Conservation (phyloP, 2,329 filamentous ascomycete species). For the Allantophomopsis cytisporea region DNA sequence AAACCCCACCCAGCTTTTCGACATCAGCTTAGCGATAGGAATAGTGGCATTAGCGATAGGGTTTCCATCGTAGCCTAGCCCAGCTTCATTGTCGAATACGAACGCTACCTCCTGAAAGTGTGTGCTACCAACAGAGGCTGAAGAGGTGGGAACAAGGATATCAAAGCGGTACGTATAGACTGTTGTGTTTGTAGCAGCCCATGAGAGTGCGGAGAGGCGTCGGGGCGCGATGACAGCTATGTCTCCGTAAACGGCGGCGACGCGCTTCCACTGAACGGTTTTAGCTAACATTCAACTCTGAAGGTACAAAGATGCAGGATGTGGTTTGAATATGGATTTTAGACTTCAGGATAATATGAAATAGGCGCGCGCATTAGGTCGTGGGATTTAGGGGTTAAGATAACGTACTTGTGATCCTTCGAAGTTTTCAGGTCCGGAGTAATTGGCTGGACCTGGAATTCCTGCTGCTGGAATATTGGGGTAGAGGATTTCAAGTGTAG, state of each 20-base stretch:
- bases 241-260: slow-evolving; percentile 1
- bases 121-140: slow-evolving; percentile 13
- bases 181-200: slow-evolving; percentile 4
- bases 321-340: no score
- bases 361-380: neutral
- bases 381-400: slow-evolving; percentile 17
- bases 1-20: slow-evolving; percentile 6
- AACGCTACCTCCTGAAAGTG: slow-evolving; percentile 37
- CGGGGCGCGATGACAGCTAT: slow-evolving; percentile 4
- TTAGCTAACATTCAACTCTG: slow-evolving; percentile 3
- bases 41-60: slow-evolving; percentile 17
- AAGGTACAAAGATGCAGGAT: neutral
- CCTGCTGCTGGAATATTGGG: slow-evolving; percentile 33
- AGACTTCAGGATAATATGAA: neutral
- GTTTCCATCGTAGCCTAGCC: slow-evolving; percentile 26
- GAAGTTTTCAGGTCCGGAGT: neutral
- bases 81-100: slow-evolving; percentile 36
- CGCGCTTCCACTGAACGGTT: slow-evolving; percentile 20
- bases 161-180: slow-evolving; percentile 30
- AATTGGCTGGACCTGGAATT: slow-evolving; percentile 26
- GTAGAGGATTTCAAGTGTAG: slow-evolving; percentile 29
- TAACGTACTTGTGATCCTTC: neutral
- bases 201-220: slow-evolving; percentile 3
- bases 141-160: slow-evolving; percentile 20
- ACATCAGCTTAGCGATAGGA: slow-evolving; percentile 4